phyloP scores from a whole-genome alignment of 2,329 filamentous ascomycete species.

The Aureobasidium leucospermi region DNA sequence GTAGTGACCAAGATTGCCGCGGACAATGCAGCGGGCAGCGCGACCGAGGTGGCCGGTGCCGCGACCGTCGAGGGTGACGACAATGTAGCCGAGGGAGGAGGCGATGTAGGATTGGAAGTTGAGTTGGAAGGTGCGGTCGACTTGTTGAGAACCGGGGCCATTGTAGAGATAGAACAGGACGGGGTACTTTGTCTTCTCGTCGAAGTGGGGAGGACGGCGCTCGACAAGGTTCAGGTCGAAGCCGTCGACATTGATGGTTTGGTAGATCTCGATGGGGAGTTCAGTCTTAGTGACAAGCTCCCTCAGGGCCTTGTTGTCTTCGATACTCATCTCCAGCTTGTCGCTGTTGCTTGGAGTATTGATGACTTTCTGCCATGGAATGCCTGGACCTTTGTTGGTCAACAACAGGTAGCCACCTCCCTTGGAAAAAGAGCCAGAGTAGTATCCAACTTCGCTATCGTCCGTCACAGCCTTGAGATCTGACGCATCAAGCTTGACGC shows the following conservation, averaged over 20 bases:
- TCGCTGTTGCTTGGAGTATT: conserved; percentile 65
- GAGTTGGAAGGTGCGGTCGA: conserved; percentile 70
- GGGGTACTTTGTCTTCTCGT: conserved; percentile 76
- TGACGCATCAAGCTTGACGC: conserved; percentile 72
- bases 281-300: conserved; percentile 67
- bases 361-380: conserved; percentile 87
- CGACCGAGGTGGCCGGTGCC: conserved; percentile 89
- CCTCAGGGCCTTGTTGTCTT: conserved; percentile 67
- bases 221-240: conserved; percentile 69
- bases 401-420: conserved; percentile 78
- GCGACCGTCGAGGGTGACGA: conserved; percentile 88
- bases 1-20: conserved; percentile 74
- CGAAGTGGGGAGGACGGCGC: conserved; percentile 82
- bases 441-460: conserved; percentile 66
- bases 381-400: conserved; percentile 71
- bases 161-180: conserved; percentile 94
- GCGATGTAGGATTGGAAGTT: conserved; percentile 90
- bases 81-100: conserved; percentile 78
- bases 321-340: conserved; percentile 62
- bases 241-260: conserved; percentile 76
- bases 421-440: conserved; percentile 74
- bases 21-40: conserved; percentile 70
- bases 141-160: conserved; percentile 85
- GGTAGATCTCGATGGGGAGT: conserved; percentile 74
- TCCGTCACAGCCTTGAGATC: conserved; percentile 68